These are phyloP conservation scores for Diatrype stigma DNA, from an alignment of 2,329 filamentous ascomycete genomes.

Conservation along the genomic window DNA sequence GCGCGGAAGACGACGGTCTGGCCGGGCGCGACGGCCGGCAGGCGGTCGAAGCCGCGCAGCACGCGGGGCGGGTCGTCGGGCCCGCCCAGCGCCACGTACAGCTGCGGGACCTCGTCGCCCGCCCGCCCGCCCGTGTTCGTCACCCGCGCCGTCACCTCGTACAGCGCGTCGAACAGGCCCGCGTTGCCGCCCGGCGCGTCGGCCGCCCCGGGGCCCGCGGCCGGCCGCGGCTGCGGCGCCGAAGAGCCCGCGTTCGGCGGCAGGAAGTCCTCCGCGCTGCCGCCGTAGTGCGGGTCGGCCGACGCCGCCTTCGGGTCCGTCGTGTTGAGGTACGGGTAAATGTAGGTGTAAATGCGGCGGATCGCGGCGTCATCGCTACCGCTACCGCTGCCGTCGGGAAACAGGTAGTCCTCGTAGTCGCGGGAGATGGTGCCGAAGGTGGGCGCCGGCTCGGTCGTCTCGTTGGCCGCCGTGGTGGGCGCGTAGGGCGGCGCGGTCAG, in stretches of 20 bases:
- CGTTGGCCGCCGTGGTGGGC: constrained; percentile 58
- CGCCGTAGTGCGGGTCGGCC: constrained; percentile 56
- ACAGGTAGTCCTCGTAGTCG: constrained; percentile 61
- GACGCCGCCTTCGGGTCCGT: constrained; percentile 53
- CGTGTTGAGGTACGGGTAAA: constrained; percentile 70
- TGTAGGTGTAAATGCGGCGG: constrained; percentile 48
- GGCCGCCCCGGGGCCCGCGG: constrained; percentile 33
- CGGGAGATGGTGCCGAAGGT: constrained; percentile 61
- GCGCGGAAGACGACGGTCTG: constrained; percentile 61
- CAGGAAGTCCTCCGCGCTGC: constrained; percentile 54
- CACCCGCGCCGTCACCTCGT: constrained; percentile 62
- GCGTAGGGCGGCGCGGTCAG: constrained; percentile 47
- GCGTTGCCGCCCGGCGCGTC: constrained; percentile 60
- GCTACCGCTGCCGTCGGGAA: constrained; percentile 45
- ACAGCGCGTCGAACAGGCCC: constrained; percentile 65
- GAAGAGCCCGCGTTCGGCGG: constrained; percentile 54
- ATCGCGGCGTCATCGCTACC: constrained; percentile 32
- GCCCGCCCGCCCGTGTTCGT: constrained; percentile 64
- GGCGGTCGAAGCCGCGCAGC: constrained; percentile 77
- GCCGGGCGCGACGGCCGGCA: constrained; percentile 70
- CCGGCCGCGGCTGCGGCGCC: constrained; percentile 50
- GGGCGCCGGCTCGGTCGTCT: constrained; percentile 61
- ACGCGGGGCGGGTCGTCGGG: constrained; percentile 62
- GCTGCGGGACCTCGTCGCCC: constrained; percentile 70
- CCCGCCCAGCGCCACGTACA: constrained; percentile 79